Evolutionary conservation across 2,329 filamentous ascomycete genomes (phyloP), one percentile per base, ranked within the genome.

Genomic region (Monosporascus sp.): DNA sequence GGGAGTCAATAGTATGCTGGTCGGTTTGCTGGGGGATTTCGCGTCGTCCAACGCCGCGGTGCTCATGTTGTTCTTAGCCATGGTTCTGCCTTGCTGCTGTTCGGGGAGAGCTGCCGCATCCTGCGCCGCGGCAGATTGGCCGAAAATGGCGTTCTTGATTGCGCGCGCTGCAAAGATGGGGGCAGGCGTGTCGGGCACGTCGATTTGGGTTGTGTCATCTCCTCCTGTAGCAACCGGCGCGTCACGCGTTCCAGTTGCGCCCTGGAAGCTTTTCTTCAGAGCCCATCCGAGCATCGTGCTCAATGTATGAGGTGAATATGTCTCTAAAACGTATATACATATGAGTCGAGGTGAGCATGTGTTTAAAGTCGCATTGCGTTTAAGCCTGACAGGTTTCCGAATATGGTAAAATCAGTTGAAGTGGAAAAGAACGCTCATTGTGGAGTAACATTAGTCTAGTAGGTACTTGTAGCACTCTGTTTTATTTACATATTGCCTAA

Each of bases 141-240:
- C 84, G 61, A 86, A 87, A 46, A 87, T 68, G 26, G 81, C 84
- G 60, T 78, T 83, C 61, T 81, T 85, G 63, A 87, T 73, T 6
- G 84, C 84, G 55, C 84, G 78, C 38, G 84, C 84, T 2, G 84
- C 84, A 64, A 87, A 87, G 0, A 87, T 78, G 2, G 84, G 84
- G 0, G 82, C 84, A 7, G 84, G 84, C 17, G 84, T 87, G 60
- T 87, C 84, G 40, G 84, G 83, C 35, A 74, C 74, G 17, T 87
- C 83, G 41, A 79, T 60, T 56, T 78, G 77, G 0, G 76, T 75
- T 62, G 71, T 75, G 48, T 76, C 73, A 45, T 71, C 72, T 75
- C 65, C 65, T 53, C 51, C 60, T 26, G 24, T 28, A 47, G 53
- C 54, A 54, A 55, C 58, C 51, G 67, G 65, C 58, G 66, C 63